These are phyloP conservation scores for Aspergillus spinulosporus DNA, from an alignment of 2,329 filamentous ascomycete genomes.

Conservation along the genomic window DNA sequence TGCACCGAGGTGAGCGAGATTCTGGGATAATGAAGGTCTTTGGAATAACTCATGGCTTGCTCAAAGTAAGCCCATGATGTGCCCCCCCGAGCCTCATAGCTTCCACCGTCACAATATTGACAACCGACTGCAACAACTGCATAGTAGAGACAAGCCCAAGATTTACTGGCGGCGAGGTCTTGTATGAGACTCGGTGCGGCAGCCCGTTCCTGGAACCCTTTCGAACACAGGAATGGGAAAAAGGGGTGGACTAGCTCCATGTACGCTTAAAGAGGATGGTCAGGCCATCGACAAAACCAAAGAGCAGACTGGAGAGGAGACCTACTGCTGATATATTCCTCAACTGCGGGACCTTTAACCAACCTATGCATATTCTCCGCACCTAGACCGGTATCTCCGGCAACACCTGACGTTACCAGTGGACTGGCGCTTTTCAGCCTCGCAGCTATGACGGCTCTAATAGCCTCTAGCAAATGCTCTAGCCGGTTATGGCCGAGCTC, in stretches of 20 bases:
- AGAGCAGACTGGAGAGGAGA: neutral
- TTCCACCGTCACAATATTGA: slow-evolving; percentile 35
- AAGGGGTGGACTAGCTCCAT: slow-evolving; percentile 42
- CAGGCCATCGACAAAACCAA: too few species aligned
- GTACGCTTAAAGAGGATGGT: slow-evolving; percentile 31
- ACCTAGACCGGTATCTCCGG: neutral
- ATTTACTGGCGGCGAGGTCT: slow-evolving; percentile 54
- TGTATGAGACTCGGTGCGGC: slow-evolving; percentile 52
- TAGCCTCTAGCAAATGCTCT: slow-evolving; percentile 10
- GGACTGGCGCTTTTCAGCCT: slow-evolving; percentile 7
- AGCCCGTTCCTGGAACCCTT: slow-evolving; percentile 35
- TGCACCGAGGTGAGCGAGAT: neutral
- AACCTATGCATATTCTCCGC: neutral
- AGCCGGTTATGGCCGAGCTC: slow-evolving; percentile 11
- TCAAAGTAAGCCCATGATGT: slow-evolving; percentile 36
- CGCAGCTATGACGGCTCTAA: slow-evolving; percentile 6
- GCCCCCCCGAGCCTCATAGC: slow-evolving; percentile 42
- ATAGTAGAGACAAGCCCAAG: slow-evolving; percentile 46
- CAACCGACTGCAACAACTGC: slow-evolving; percentile 40
- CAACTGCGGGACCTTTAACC: too few species aligned
- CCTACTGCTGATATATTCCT: neutral
- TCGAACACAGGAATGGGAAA: slow-evolving; percentile 44
- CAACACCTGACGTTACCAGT: neutral
- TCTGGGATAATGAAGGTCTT: slow-evolving; percentile 23
- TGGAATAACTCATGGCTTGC: slow-evolving; percentile 12